Conservation (phyloP, 2,329 filamentous ascomycete genomes). For the Plectosphaerella plurivora region DNA sequence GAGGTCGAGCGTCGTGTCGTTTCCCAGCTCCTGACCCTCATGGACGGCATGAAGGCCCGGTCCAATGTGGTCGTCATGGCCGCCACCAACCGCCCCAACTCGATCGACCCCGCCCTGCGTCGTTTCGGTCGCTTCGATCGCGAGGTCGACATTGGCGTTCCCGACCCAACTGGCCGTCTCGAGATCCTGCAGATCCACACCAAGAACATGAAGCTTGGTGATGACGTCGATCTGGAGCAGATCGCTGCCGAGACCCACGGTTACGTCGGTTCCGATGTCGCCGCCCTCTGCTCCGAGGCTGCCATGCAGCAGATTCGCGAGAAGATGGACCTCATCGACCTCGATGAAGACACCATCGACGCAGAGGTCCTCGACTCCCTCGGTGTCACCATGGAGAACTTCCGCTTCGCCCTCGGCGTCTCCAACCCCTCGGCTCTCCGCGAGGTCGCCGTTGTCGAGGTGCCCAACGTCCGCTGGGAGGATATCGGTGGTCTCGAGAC, state of each 20-base stretch:
- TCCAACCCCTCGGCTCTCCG: constrained; percentile 98
- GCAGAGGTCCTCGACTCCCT: constrained; percentile 97
- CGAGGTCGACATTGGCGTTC: constrained; percentile 97
- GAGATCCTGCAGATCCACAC: constrained; percentile 99
- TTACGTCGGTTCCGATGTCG: constrained; percentile 97
- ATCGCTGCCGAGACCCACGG: constrained; percentile 98
- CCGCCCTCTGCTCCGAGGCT: constrained; percentile 96
- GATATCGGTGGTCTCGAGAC: constrained; percentile 97
- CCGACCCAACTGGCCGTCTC: constrained; percentile 94
- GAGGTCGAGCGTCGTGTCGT: constrained; percentile 98
- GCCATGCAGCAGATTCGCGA: constrained; percentile 99
- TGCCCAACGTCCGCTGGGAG: constrained; percentile 99
- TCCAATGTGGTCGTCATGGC: constrained; percentile 99
- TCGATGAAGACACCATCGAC: constrained; percentile 98
- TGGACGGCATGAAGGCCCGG: constrained; percentile 99
- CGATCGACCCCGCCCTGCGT: constrained; percentile 93
- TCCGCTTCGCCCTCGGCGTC: constrained; percentile 95
- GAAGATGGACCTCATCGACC: constrained; percentile 99
- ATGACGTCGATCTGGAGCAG: constrained; percentile 94
- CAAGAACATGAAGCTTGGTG: constrained; percentile 99
- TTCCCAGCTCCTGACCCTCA: constrained; percentile 89
- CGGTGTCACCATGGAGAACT: constrained; percentile 99
- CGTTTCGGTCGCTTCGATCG: constrained; percentile 98
- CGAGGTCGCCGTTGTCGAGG: constrained; percentile 97
- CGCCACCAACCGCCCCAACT: constrained; percentile 97